These are phyloP conservation scores for Coleophoma eucalyptorum DNA, from an alignment of 2,329 filamentous ascomycete species.

Conservation along the genomic window DNA sequence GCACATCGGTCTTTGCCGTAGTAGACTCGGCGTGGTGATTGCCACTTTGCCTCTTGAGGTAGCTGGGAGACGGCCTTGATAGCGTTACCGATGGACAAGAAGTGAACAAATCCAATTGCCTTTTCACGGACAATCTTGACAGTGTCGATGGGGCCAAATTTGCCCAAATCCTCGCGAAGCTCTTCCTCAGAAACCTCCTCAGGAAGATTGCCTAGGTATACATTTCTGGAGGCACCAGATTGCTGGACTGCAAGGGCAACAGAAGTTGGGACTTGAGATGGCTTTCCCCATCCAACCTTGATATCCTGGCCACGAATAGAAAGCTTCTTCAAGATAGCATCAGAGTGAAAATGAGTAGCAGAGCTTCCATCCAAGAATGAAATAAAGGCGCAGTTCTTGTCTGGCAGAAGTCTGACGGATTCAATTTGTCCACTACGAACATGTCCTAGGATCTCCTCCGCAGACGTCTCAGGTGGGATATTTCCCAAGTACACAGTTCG, in stretches of 20 bases:
- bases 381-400: conserved; percentile 99
- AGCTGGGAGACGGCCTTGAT: conserved; percentile 98
- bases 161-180: conserved; percentile 88
- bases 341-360: conserved; percentile 97
- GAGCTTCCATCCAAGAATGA: conserved; percentile 98
- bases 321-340: conserved; percentile 99
- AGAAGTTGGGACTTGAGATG: conserved; percentile 94
- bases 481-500: conserved; percentile 97
- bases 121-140: conserved; percentile 98
- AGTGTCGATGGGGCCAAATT: conserved; percentile 95
- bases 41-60: conserved; percentile 95
- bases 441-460: conserved; percentile 94
- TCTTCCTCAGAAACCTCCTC: conserved; percentile 92
- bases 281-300: conserved; percentile 99
- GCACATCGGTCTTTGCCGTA: conserved; percentile 98
- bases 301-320: conserved; percentile 98
- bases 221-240: conserved; percentile 92
- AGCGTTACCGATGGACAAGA: conserved; percentile 93
- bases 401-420: conserved; percentile 91
- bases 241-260: conserved; percentile 97
- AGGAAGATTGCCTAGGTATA: conserved; percentile 89
- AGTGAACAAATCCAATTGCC: conserved; percentile 96
- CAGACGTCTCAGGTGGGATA: conserved; percentile 94
- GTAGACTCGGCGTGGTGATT: conserved; percentile 90
- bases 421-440: conserved; percentile 98